Conservation (phyloP, 2,329 filamentous ascomycete species). For the Aspergillus novofumigatus region DNA sequence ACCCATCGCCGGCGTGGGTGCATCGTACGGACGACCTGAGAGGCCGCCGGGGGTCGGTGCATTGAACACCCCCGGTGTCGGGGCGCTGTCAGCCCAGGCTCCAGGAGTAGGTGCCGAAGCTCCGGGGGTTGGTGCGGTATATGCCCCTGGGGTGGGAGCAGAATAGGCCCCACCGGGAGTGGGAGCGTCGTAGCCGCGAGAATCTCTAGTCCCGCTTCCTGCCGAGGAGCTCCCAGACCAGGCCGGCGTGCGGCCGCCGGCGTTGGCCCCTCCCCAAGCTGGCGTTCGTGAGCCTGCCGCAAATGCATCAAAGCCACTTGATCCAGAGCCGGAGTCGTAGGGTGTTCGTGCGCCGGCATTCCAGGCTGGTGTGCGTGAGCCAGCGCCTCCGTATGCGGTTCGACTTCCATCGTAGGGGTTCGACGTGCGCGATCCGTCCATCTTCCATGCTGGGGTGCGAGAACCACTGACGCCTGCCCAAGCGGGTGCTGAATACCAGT, state of each 20-base stretch:
- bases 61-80: slow-evolving; percentile 44
- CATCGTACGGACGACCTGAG: slow-evolving; percentile 38
- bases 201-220: slow-evolving; percentile 25
- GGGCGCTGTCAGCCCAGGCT: slow-evolving; percentile 42
- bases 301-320: slow-evolving; percentile 65
- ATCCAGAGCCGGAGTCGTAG: slow-evolving; percentile 60
- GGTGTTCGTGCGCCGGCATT: slow-evolving; percentile 72
- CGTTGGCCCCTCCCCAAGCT: slow-evolving; percentile 57
- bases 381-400: slow-evolving; percentile 66
- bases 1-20: slow-evolving; percentile 47
- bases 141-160: slow-evolving; percentile 62
- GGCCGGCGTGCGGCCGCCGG: slow-evolving; percentile 43
- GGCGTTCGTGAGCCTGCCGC: slow-evolving; percentile 72
- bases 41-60: slow-evolving; percentile 41
- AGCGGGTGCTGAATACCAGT: slow-evolving; percentile 34
- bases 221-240: slow-evolving; percentile 34
- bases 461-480: slow-evolving; percentile 43
- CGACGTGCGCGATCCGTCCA: slow-evolving; percentile 51
- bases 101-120: slow-evolving; percentile 55
- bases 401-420: slow-evolving; percentile 65
- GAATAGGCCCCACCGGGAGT: slow-evolving; percentile 65
- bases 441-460: slow-evolving; percentile 53
- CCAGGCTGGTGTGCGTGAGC: slow-evolving; percentile 67
- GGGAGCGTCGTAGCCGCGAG: slow-evolving; percentile 63
- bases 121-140: slow-evolving; percentile 63